These are phyloP conservation scores for Phytophthora multivora DNA, from an alignment of 352 stramenopile species.

Conservation along the genomic window DNA sequence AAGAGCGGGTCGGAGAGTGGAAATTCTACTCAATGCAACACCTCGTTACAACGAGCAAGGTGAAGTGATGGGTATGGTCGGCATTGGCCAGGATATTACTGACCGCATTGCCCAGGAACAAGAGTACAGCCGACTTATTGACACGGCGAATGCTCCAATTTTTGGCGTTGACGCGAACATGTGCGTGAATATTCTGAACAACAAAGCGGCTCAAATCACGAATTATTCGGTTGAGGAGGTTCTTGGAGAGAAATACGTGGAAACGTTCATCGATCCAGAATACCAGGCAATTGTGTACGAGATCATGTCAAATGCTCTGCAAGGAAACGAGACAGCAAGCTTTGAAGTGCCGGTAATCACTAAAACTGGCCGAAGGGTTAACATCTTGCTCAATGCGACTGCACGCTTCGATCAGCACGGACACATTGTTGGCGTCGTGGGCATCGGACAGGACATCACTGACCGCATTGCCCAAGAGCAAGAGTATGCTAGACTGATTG, in stretches of 20 bases:
- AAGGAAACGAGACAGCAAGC: slow-evolving; percentile 64
- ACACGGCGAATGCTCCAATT: slow-evolving; percentile 59
- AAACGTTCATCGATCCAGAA: slow-evolving; percentile 85
- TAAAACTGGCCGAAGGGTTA: slow-evolving; percentile 58
- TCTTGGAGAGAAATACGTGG: slow-evolving; percentile 69
- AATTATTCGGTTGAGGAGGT: slow-evolving; percentile 79
- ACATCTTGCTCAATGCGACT: slow-evolving; percentile 83
- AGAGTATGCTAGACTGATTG: slow-evolving; percentile 66
- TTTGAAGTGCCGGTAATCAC: slow-evolving; percentile 84
- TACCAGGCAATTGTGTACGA: slow-evolving; percentile 70
- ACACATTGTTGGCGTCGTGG: slow-evolving; percentile 67
- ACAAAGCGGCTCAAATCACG: slow-evolving; percentile 73
- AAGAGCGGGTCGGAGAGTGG: slow-evolving; percentile 55
- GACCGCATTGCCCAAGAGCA: slow-evolving; percentile 63
- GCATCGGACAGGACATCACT: slow-evolving; percentile 81
- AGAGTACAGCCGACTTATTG: slow-evolving; percentile 59
- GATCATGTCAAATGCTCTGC: slow-evolving; percentile 66
- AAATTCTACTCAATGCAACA: slow-evolving; percentile 74
- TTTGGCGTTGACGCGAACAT: slow-evolving; percentile 60
- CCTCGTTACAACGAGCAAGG: slow-evolving; percentile 71
- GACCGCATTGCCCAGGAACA: slow-evolving; percentile 61
- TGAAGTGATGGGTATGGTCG: slow-evolving; percentile 77
- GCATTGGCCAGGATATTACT: slow-evolving; percentile 78
- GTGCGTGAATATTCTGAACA: slow-evolving; percentile 69
- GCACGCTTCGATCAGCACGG: slow-evolving; percentile 70